A percentile compares a stretch with the other conserved stretches of the same genome.
phyloP scores from a whole-genome alignment of 225 moss, liverwort and hornwort genomes.

The Polytrichum formosum region DNA sequence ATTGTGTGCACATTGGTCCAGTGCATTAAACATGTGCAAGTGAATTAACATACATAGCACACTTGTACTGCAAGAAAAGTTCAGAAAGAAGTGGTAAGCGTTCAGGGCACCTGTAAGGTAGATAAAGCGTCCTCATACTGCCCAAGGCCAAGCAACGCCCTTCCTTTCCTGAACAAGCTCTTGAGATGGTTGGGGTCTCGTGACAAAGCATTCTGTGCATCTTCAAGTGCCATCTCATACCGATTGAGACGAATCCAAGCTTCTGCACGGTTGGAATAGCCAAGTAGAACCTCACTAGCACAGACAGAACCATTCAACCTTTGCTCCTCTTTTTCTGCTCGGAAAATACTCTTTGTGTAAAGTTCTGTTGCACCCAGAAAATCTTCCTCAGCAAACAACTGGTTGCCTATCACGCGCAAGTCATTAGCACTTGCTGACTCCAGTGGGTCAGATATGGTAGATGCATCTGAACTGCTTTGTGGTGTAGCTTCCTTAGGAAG shows the following conservation, averaged over 20 bases:
- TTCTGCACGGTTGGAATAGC: conserved; percentile 89
- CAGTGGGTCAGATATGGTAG: conserved; percentile 5
- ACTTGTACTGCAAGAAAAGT: not conserved
- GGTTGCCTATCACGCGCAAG: conserved; percentile 72
- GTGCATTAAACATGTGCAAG: too few relatives aligned
- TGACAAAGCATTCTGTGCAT: conserved; percentile 67
- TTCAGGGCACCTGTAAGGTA: conserved; percentile 44
- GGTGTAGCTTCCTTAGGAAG: not conserved
- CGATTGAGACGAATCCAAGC: conserved; percentile 79
- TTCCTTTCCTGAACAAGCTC: conserved; percentile 85
- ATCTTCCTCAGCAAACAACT: conserved; percentile 64
- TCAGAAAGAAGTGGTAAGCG: not conserved
- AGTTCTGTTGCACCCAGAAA: conserved; percentile 59
- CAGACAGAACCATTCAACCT: conserved; percentile 30
- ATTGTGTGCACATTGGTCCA: too few relatives aligned
- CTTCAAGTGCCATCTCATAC: conserved; percentile 70
- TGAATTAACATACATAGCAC: not conserved
- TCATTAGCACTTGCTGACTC: conserved; percentile 49
- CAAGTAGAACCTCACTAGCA: conserved; percentile 76
- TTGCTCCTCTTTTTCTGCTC: conserved; percentile 64
- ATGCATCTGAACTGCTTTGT: conserved; percentile 6
- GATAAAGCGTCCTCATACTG: conserved; percentile 74
- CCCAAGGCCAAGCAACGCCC: conserved; percentile 75
- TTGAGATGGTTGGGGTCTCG: conserved; percentile 74
- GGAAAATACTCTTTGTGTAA: conserved; percentile 62